Evolutionary conservation across 2,329 filamentous ascomycete genomes (phyloP), one percentile per base, ranked within the genome.

Genomic region (Diaporthe capsici): DNA sequence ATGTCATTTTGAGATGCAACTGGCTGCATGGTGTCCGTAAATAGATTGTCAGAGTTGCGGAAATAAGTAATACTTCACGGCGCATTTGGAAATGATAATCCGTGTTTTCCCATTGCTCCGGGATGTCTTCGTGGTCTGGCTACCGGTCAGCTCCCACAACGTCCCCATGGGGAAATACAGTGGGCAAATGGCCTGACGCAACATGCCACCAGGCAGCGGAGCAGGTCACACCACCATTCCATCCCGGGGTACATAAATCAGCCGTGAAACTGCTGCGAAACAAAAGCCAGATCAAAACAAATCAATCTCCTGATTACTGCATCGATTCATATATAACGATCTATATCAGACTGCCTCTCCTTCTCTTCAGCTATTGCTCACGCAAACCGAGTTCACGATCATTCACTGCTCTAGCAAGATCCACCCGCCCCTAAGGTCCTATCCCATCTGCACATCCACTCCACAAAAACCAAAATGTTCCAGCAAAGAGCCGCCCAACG

Each of bases 401-500:
- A 49, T 37, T 6, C 17, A 15, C 22, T 67, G 44, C 34, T 61
- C 2, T 15, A 25, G n/a, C 42, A 37, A 51, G 13, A 4, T 25
- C n/a, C 12, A 37, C 1, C 13, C 28, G 10, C 20, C 28, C 13
- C 44, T 5, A 17, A 65, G 25, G 25, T 22, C 13, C 17, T 7
- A 17, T 17, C 1, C 9, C 3, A 53, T 4, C 44, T 25, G 12
- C 31, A 31, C 1, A 4, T 39, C 37, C 37, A 22, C 39, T 1
- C 13, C 70, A 44, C 55, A 37, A 20, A 34, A 51, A 49, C 28
- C 28, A 72, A 72, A 63, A 72, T 72, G 71, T 72, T 72, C 57
- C 44, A 39, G 22, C 71, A 61, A 63, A 60, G 71, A 49, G 55
- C 58, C 51, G 71, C 71, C 31, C 71, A 72, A 39, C 71, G 71